phyloP scores from a whole-genome alignment of 2,329 filamentous ascomycete genomes.

The Xylaria sp. region DNA sequence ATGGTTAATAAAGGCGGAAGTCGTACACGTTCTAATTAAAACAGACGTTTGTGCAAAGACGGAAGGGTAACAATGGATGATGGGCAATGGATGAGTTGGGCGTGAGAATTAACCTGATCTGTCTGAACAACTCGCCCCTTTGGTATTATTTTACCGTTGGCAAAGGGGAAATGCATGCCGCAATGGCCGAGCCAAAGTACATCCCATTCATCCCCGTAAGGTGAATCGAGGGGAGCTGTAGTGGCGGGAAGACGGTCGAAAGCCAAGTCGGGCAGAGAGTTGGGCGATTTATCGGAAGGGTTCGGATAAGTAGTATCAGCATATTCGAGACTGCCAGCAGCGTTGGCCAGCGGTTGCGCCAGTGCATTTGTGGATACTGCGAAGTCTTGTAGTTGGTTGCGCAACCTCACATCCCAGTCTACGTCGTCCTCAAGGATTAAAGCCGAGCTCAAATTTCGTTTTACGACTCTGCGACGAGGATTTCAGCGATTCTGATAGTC shows the following conservation, averaged over 20 bases:
- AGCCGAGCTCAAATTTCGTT: slow-evolving; percentile 48
- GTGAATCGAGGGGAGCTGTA: neutral
- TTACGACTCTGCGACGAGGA: slow-evolving; percentile 45
- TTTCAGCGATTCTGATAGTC: neutral
- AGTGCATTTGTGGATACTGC: slow-evolving; percentile 30
- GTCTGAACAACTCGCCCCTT: slow-evolving; percentile 41
- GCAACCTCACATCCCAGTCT: slow-evolving; percentile 53
- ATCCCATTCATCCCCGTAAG: slow-evolving; percentile 57
- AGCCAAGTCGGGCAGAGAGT: neutral
- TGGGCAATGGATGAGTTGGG: neutral
- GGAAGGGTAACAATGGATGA: too few species aligned
- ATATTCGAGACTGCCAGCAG: slow-evolving; percentile 15
- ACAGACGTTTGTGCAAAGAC: neutral
- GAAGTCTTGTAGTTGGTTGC: slow-evolving; percentile 45
- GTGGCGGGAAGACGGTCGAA: slow-evolving; percentile 10
- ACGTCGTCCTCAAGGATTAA: slow-evolving; percentile 54
- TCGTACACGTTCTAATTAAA: neutral
- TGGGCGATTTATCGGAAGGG: neutral
- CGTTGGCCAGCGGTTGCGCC: slow-evolving; percentile 24
- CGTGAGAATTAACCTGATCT: slow-evolving; percentile 27
- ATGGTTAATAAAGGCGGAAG: neutral
- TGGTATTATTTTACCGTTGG: slow-evolving; percentile 30
- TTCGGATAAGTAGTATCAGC: slow-evolving; percentile 37
- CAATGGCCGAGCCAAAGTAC: slow-evolving; percentile 59
- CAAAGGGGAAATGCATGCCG: slow-evolving; percentile 44